phyloP scores from a whole-genome alignment of 306 rosid genomes.

The Corylus heterophylla region DNA sequence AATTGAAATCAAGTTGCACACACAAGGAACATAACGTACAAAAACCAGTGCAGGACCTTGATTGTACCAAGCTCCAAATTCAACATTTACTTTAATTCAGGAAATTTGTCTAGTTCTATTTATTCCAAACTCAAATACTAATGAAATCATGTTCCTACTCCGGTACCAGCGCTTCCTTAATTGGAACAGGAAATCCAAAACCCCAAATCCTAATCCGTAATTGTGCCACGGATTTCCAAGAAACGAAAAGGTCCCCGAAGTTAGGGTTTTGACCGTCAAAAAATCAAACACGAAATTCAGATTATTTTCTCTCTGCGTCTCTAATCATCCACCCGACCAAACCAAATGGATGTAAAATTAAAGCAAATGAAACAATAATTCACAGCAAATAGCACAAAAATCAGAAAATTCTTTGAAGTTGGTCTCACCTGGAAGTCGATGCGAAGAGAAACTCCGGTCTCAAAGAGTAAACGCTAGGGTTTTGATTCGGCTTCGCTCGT shows the following conservation, averaged over 20 bases:
- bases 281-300: background rate
- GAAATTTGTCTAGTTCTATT: background rate
- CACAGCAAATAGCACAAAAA: background rate
- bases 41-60: background rate
- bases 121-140: background rate
- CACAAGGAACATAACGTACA: background rate
- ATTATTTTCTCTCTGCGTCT: slow-evolving; percentile 11
- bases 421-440: slow-evolving; percentile 35
- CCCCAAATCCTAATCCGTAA: background rate
- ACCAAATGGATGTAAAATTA: background rate
- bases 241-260: background rate
- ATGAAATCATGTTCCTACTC: background rate
- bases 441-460: slow-evolving; percentile 11
- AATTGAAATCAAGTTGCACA: background rate
- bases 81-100: background rate
- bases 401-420: background rate
- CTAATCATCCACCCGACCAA: background rate
- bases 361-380: background rate
- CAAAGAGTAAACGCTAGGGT: background rate
- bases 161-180: background rate
- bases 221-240: background rate
- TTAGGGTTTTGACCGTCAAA: slow-evolving; percentile 15
- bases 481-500: slow-evolving; percentile 9
- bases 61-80: background rate
- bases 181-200: background rate